Percentiles rank a stretch among this genome's conserved stretches.
Conservation (phyloP, 75 land plant species). For the Pseudotsuga menziesii region DNA sequence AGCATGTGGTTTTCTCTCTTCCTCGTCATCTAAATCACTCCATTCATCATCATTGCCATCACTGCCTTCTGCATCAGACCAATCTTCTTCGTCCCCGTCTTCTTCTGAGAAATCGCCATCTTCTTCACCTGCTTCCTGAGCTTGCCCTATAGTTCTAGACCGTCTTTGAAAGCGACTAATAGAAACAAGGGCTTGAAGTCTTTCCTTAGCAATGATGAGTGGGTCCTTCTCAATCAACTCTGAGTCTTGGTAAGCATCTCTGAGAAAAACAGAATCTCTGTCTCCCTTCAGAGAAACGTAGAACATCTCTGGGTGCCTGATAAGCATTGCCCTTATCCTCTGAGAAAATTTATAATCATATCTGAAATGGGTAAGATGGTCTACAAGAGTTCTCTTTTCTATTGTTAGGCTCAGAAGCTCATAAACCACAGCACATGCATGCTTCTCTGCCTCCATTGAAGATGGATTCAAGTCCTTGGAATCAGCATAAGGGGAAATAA, state of each 20-base stretch:
- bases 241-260: constrained; percentile 84
- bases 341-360: constrained; percentile 92
- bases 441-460: constrained; percentile 69
- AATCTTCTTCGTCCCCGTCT: constrained; percentile 40
- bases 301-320: constrained; percentile 95
- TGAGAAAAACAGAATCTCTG: constrained; percentile 88
- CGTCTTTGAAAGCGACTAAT: constrained; percentile 38
- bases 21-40: constrained; percentile 24
- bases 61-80: constrained; percentile 60
- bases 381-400: constrained; percentile 90
- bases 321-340: constrained; percentile 75
- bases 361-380: constrained; percentile 90
- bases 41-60: constrained; percentile 17
- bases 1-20: constrained; percentile 44
- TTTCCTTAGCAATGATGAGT: constrained; percentile 73
- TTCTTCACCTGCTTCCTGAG: constrained; percentile 16
- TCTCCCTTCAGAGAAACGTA: constrained; percentile 92
- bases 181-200: constrained; percentile 63
- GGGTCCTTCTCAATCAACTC: constrained; percentile 84
- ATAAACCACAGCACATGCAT: constrained; percentile 79
- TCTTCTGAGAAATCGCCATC: constrained; percentile 21
- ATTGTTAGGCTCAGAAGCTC: constrained; percentile 82
- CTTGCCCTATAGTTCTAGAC: constrained; percentile 8
- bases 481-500: constrained; percentile 80
- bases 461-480: constrained; percentile 53